Base-by-base conservation (phyloP, 2,329 filamentous ascomycete genomes). In the Hypoxylon sp. region DNA sequence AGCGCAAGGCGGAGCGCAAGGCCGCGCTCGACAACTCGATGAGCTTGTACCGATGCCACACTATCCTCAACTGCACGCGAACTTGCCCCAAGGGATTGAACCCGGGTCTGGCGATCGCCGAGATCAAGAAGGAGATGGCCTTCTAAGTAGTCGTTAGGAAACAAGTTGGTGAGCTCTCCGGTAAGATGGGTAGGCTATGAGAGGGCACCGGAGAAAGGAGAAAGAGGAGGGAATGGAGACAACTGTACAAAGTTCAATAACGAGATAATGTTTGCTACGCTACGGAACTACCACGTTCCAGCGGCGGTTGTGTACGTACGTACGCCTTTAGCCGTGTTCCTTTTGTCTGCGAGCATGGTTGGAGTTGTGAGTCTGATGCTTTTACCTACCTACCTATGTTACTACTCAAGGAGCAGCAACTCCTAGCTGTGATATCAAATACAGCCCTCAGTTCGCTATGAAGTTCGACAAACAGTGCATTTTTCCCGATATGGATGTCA, bases 1-100 rank as follows among this genome's bases (percentile, higher is more conserved):
- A 97, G 88, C 89, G 88, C 80, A 96, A 86, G 75, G 89, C 87
- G 63, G 89, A 97, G 87, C 91, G 96, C 79, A 96, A 96, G 87
- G 89, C 90, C 71, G 92, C 91, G 64, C 87, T 99, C 74, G 95
- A 99, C 83, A 99, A 99, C 88, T 96, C 91, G 78, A 99, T 99
- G 96, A 96, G 92, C 82, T 80, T 99, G 80, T 99, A 99, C 87
- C 89, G 96, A 77, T 99, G 96, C 87, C 96, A 99, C 86, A 99
- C 96, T 70, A 99, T 99, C 78, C 89, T 99, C 74, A 99, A 99
- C 88, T 99, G 95, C 89, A 95, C 94, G 72, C 87, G 93, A 80
- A 97, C 95, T 59, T 99, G 96, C 82, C 96, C 96, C 78, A 99
- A 99, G 92, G 96, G 96, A 46, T 82, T 99, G 74, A 99, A 99